Percentiles rank a stretch among this genome's conserved stretches.
These are phyloP conservation scores for Leccinellum albellum DNA, from an alignment of 768 basidiomycete species.

Conservation along the genomic window DNA sequence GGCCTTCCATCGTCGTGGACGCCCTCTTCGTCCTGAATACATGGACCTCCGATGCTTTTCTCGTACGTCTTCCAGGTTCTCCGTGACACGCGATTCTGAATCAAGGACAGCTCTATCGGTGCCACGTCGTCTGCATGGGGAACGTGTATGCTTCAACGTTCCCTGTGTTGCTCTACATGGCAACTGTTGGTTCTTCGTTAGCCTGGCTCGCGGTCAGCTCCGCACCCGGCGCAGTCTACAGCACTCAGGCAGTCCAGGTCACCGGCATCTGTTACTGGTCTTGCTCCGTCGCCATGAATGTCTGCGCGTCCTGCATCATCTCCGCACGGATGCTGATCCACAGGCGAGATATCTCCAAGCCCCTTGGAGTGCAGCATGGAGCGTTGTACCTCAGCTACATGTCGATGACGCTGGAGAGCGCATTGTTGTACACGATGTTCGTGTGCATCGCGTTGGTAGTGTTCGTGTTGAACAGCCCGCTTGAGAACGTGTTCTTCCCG, in stretches of 20 bases:
- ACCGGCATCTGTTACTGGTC: slow-evolving; percentile 14
- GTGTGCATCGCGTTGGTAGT: slow-evolving; percentile 9
- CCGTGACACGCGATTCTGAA: background rate
- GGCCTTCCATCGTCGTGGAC: slow-evolving; percentile 13
- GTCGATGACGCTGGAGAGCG: slow-evolving; percentile 27
- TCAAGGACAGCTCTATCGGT: slow-evolving; percentile 17
- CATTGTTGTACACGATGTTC: slow-evolving; percentile 13
- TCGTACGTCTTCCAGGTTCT: slow-evolving; percentile 9
- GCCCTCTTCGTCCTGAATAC: slow-evolving; percentile 18
- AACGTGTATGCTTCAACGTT: background rate
- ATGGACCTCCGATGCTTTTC: slow-evolving; percentile 21
- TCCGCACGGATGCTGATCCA: slow-evolving; percentile 17
- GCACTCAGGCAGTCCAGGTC: slow-evolving; percentile 11
- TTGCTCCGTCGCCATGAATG: slow-evolving; percentile 13
- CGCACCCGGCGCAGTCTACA: slow-evolving; percentile 16
- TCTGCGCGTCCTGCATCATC: slow-evolving; percentile 16
- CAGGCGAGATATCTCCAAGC: slow-evolving; percentile 7
- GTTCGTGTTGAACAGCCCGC: slow-evolving; percentile 20
- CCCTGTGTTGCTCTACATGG: slow-evolving; percentile 14
- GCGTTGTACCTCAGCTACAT: slow-evolving; percentile 22
- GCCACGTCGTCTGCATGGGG: slow-evolving; percentile 17
- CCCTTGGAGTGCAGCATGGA: slow-evolving; percentile 11
- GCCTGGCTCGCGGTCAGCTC: slow-evolving; percentile 16
- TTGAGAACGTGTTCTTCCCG: slow-evolving; percentile 23
- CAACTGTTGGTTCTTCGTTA: slow-evolving; percentile 12